phyloP scores from a whole-genome alignment of 495 filamentous ascomycete species.

The Niebla homalea region DNA sequence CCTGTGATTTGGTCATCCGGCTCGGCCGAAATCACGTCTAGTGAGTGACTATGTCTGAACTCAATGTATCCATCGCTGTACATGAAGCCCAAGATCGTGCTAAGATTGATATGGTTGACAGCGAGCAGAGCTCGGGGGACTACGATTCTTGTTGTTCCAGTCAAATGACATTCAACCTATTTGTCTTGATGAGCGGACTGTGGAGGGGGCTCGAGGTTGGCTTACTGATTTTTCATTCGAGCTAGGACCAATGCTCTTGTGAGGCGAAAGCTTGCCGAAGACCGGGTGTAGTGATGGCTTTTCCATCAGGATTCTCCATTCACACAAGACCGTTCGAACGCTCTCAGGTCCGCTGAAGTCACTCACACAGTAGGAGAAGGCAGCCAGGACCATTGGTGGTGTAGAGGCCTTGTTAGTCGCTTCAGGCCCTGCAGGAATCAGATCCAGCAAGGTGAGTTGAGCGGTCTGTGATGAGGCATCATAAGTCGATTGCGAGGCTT shows the following conservation, averaged over 20 bases:
- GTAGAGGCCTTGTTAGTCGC: conserved; percentile 32
- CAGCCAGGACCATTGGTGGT: conserved; percentile 52
- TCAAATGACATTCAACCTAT: conserved; percentile 47
- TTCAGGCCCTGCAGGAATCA: conserved; percentile 47
- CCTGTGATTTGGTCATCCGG: conserved; percentile 49
- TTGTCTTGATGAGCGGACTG: neutral
- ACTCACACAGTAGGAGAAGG: conserved; percentile 48
- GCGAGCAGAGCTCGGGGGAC: conserved; percentile 57
- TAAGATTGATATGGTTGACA: conserved; percentile 49
- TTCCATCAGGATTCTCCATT: conserved; percentile 60
- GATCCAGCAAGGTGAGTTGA: conserved; percentile 50
- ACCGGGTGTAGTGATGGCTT: conserved; percentile 50
- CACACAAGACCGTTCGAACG: conserved; percentile 54
- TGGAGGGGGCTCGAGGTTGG: neutral
- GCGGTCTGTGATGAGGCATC: conserved; percentile 12
- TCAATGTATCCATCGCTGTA: conserved; percentile 67
- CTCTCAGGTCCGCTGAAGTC: conserved; percentile 36
- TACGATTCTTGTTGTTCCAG: conserved; percentile 49
- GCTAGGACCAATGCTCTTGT: conserved; percentile 38
- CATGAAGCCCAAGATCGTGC: conserved; percentile 51
- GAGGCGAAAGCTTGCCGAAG: conserved; percentile 59
- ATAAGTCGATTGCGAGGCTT: neutral
- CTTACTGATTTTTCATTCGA: conserved; percentile 22
- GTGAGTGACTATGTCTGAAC: conserved; percentile 58
- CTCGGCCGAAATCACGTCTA: conserved; percentile 49